phyloP scores from a whole-genome alignment of 768 basidiomycete genomes.

The Fomitopsis pulvina region DNA sequence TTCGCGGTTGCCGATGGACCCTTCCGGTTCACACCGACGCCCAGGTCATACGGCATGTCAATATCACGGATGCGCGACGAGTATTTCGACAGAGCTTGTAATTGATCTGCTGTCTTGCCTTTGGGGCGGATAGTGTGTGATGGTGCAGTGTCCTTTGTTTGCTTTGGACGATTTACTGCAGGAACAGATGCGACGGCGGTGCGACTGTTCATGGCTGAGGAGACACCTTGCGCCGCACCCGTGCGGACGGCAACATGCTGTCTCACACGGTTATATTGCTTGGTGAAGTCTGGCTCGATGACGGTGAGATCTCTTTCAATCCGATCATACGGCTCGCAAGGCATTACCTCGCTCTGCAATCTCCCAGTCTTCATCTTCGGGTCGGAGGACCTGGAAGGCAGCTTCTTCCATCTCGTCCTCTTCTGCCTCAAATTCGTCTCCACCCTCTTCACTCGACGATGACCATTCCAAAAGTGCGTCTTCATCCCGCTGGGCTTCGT shows the following conservation, averaged over 20 bases:
- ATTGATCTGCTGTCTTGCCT: slow-evolving; percentile 63
- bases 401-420: slow-evolving; percentile 31
- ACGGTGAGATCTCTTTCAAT: too few species aligned
- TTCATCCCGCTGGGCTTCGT: slow-evolving; percentile 14
- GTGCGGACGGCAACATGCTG: slow-evolving; percentile 85
- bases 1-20: slow-evolving; percentile 85
- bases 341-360: slow-evolving; percentile 78
- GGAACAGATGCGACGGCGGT: slow-evolving; percentile 56
- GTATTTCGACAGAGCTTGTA: slow-evolving; percentile 70
- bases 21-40: slow-evolving; percentile 84
- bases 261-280: slow-evolving; percentile 91
- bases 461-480: slow-evolving; percentile 19
- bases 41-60: slow-evolving; percentile 59
- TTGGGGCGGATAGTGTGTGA: slow-evolving; percentile 29
- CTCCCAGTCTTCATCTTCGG: slow-evolving; percentile 89
- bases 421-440: slow-evolving; percentile 31
- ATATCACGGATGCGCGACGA: slow-evolving; percentile 70
- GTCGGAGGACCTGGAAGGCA: slow-evolving; percentile 43
- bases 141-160: slow-evolving; percentile 14
- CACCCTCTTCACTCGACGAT: slow-evolving; percentile 28
- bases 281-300: slow-evolving; percentile 79
- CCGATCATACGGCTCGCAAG: too few species aligned
- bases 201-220: slow-evolving; percentile 44
- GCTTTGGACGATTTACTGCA: slow-evolving; percentile 62
- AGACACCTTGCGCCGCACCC: slow-evolving; percentile 56